Evolutionary conservation across 2,329 filamentous ascomycete species (phyloP), one percentile per base, ranked within the genome.

Genomic region (Onygenales sp.): DNA sequence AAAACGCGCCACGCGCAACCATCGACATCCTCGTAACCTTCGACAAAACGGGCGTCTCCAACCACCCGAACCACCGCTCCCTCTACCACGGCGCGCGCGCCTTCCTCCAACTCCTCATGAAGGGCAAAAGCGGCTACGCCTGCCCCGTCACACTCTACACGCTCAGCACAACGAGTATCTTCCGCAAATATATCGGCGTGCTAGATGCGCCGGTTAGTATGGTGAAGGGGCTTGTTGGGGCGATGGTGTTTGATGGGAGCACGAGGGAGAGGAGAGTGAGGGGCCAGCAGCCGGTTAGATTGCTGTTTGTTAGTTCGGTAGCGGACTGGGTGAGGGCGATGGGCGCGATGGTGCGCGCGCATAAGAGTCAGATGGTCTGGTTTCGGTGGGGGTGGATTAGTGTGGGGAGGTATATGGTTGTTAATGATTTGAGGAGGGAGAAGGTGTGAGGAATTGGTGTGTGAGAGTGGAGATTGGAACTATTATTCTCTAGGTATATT

Each of bases 351-450:
- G 90, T 87, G 1, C 78, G 80, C 52, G 92, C 88, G 32, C 93
- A 98, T 74, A 77, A 83, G 72, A 96, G 90, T 69, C 93, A 98
- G 78, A 98, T 98, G 93, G 82, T 88, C 39, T 98, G 93, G 93
- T 98, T 97, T 67, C 82, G 93, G 6, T 97, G 90, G 81, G 88
- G 90, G 2, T 98, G 91, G 90, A 95, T 98, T 65, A 79, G 82
- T 0, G 67, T 95, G 54, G 93, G 90, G 63, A 78, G 93, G 56
- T 98, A 97, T 72, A 97, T 98, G 93, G 80, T 90, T 54, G 80
- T 97, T 34, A 98, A 98, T 70, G 91, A 97, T 67, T 67, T 98
- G 70, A 79, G 76, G 64, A 76, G 77, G 63, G 82, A 59, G 50
- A 51, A 47, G 14, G 39, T 58, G 17, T 55, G 21, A 27, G 21